Evolutionary conservation across 345 rosid genomes (phyloP).

Genomic region (Excoecaria agallocha): DNA sequence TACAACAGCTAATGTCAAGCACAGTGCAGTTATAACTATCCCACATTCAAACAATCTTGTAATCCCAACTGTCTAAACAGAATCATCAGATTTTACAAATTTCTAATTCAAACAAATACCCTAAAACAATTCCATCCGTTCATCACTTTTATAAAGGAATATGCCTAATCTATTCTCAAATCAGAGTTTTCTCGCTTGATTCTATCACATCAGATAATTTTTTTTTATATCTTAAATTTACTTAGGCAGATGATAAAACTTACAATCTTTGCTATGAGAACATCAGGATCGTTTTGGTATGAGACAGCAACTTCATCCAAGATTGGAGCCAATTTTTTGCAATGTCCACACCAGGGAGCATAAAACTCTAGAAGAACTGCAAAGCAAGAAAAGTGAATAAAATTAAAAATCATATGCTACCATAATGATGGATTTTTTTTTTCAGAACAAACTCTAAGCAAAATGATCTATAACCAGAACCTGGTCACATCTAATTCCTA

Average conservation of each 20-base stretch:
- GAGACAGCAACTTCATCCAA: slow-evolving; percentile 89
- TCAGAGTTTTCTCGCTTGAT: not conserved
- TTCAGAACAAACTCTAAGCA: too few relatives aligned
- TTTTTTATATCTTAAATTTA: too few relatives aligned
- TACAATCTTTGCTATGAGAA: slow-evolving; percentile 81
- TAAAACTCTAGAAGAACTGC: slow-evolving; percentile 91
- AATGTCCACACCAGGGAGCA: slow-evolving; percentile 99
- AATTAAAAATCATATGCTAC: not conserved
- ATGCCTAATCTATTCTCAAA: not conserved
- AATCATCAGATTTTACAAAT: not conserved
- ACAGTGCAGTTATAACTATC: not conserved
- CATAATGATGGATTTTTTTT: too few relatives aligned
- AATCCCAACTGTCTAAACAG: not conserved
- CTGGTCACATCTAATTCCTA: not conserved
- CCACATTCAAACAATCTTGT: not conserved
- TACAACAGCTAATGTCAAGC: not conserved
- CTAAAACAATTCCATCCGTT: not conserved
- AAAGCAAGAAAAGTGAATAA: slow-evolving; percentile 7
- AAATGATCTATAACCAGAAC: not conserved
- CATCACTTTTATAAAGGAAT: not conserved
- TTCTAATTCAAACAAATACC: not conserved
- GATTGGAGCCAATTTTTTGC: slow-evolving; percentile 86
- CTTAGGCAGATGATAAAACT: slow-evolving; percentile 22
- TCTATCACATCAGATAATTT: not conserved
- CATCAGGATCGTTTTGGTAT: slow-evolving; percentile 51